Evolutionary conservation across 2,329 filamentous ascomycete species (phyloP), one percentile per base, ranked within the genome.

Genomic region (Fusarium lyarnte): DNA sequence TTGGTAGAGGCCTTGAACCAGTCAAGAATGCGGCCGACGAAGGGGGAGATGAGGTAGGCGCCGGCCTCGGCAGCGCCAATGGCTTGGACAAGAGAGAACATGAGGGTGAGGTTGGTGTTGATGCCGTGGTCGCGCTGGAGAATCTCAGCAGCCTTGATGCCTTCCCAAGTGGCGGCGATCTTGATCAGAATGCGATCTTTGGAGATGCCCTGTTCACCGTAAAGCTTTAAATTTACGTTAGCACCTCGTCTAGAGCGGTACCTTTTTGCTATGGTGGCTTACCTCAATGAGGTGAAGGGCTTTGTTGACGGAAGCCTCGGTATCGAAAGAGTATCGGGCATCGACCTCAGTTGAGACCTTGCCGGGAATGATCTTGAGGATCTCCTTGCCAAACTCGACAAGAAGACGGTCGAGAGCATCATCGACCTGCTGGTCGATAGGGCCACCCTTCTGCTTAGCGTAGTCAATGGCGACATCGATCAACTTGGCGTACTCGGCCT

Each of bases 271-370:
- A 16, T 25, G 29, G 17, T 17, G 21, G 69, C 91, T 69, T 89
- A 97, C 95, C 73, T 98, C 91, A 80, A 99, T 98, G 81, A 99
- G 95, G 87, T 94, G 93, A 57, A 98, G 92, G 73, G 96, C 96
- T 92, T 99, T 99, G 81, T 95, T 88, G 76, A 99, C 92, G 58
- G 94, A 97, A 67, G 89, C 92, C 88, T 98, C 87, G 81, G 92
- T 97, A 86, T 97, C 93, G 86, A 99, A 99, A 71, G 95, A 98
- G 87, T 97, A 94, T 78, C 91, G 89, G 80, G 96, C 96, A 81
- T 99, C 96, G 77, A 99, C 96, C 88, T 99, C 96, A 66, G 96
- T 99, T 65, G 96, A 99, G 81, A 99, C 96, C 89, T 97, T 97
- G 86, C 96, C 96, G 80, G 96, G 96, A 73, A 99, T 93, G 82